Base-by-base conservation (phyloP, 306 rosid species). In the Herpetospermum pedunculosum region DNA sequence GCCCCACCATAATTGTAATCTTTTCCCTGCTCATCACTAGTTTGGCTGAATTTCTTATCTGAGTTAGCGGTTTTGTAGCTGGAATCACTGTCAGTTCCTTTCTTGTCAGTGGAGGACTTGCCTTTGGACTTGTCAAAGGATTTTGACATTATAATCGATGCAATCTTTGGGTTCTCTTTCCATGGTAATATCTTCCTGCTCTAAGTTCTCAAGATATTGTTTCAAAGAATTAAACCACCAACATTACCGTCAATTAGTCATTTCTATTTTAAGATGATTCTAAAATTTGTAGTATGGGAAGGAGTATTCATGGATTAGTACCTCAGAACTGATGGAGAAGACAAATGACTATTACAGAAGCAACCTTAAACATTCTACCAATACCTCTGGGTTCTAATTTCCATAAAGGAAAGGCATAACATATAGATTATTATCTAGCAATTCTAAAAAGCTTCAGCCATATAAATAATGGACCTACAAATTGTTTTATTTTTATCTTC, bases 161-260 rank as follows among this genome's bases (percentile, higher is more conserved):
- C 99, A 8, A 87, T 91, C 83, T 91, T 94, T 81, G 97, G 99
- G 60, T 94, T 94, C 92, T 94, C 97, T 15, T 94, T 88, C 85
- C 92, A 87, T 83, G 99, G 97, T 94, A 91, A 68, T 63, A 59
- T 43, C 62, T 75, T 60, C 52, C 26, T 8, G 53, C 72, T 69
- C 37, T 38, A 41, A 72, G 46, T 30, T 30, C 64, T 46, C 29
- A 18, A 63, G 16, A 18, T 63, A 29, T 9, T 8, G 28, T 32
- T 63, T 63, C 46, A 63, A 8, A 35, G 46, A 35, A 35, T 3
- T n/a, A 34, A 34, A 63, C 13, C 29, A 18, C 35, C 47, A 8
- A 35, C 38, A 8, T 35, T 40, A 63, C 70, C 46, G n/a, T 63
- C 40, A 15, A 62, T 62, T 63, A 30, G 70, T 63, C 70, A n/a